Percentiles rank a stretch among this genome's conserved stretches.
These are phyloP conservation scores for Phytophthora cactorum DNA, from an alignment of 352 stramenopile genomes.

Conservation along the genomic window DNA sequence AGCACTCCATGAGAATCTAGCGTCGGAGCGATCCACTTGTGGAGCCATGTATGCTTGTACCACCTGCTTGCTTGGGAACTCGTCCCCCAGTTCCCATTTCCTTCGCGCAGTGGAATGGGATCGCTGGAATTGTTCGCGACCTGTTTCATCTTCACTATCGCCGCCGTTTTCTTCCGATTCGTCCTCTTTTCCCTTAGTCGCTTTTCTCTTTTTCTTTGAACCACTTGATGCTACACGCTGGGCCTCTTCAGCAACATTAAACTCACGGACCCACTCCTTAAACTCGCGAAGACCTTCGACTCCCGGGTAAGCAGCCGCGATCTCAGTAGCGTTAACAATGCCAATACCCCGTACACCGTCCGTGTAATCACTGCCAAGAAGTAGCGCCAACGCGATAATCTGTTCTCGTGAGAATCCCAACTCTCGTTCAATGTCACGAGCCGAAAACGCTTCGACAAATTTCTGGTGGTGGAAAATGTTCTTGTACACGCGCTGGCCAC, in stretches of 20 bases:
- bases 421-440: constrained; percentile 92
- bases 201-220: constrained; percentile 55
- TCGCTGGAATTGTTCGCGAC: constrained; percentile 86
- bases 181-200: constrained; percentile 32
- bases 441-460: constrained; percentile 98
- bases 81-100: constrained; percentile 92
- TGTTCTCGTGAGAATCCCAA: constrained; percentile 93
- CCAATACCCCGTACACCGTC: constrained; percentile 82
- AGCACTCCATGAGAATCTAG: constrained; percentile 93
- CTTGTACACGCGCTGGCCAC: constrained; percentile 95
- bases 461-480: constrained; percentile 99
- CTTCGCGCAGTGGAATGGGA: constrained; percentile 92
- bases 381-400: constrained; percentile 91
- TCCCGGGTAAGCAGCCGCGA: constrained; percentile 81
- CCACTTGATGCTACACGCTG: constrained; percentile 33
- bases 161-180: constrained; percentile 29
- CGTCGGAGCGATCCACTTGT: constrained; percentile 82
- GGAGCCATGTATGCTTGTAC: constrained; percentile 95
- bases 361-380: constrained; percentile 98
- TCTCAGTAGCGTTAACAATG: constrained; percentile 84
- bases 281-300: constrained; percentile 90
- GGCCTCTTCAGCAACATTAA: constrained; percentile 66
- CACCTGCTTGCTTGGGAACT: constrained; percentile 94
- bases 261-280: constrained; percentile 73
- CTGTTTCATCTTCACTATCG: constrained; percentile 52